phyloP scores from a whole-genome alignment of 2,329 filamentous ascomycete species.

The Basipetospora chlamydospora region DNA sequence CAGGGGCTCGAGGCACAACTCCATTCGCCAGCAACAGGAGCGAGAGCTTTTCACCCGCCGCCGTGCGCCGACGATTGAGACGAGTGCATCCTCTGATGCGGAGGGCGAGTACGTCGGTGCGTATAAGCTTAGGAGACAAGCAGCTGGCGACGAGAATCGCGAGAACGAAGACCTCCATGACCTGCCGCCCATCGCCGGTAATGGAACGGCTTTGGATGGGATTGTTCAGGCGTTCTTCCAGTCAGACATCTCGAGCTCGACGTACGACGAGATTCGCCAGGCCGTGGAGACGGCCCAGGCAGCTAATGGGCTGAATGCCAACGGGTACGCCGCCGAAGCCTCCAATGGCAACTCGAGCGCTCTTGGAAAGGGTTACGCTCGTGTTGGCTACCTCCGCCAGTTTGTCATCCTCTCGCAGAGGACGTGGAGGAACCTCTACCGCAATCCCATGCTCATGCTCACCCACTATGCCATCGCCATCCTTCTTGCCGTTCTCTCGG shows the following conservation, averaged over 20 bases:
- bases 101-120: constrained; percentile 34
- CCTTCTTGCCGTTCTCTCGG: constrained; percentile 80
- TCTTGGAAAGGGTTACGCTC: constrained; percentile 66
- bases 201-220: constrained; percentile 65
- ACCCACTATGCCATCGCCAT: constrained; percentile 98
- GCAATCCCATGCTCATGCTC: constrained; percentile 95
- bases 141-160: background rate
- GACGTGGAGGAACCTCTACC: constrained; percentile 94
- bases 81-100: constrained; percentile 45
- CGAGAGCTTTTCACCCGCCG: constrained; percentile 79
- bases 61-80: constrained; percentile 45
- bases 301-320: constrained; percentile 50
- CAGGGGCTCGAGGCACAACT: constrained; percentile 58
- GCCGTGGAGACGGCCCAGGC: constrained; percentile 49
- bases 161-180: constrained; percentile 51
- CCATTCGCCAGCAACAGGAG: constrained; percentile 75
- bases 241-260: constrained; percentile 61
- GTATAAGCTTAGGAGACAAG: constrained; percentile 30
- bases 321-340: constrained; percentile 30
- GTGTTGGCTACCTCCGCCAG: constrained; percentile 65
- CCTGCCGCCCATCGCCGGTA: constrained; percentile 41
- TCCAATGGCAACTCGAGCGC: constrained; percentile 38
- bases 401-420: constrained; percentile 80
- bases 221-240: constrained; percentile 62
- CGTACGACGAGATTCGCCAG: constrained; percentile 64